phyloP scores from a whole-genome alignment of 306 rosid species.

The Acacia confusa region DNA sequence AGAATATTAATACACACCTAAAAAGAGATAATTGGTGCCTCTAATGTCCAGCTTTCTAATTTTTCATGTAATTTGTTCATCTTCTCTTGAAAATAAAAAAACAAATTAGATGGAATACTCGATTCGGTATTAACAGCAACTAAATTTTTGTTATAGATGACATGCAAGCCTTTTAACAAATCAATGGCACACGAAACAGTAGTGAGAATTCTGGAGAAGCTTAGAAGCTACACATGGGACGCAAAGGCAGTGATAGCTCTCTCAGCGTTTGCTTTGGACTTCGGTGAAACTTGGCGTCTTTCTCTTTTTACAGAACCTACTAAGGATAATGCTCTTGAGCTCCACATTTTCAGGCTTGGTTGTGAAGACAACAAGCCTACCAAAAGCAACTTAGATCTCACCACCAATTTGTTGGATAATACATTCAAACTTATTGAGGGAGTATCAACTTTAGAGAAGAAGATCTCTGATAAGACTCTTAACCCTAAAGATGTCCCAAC shows the following conservation, averaged over 20 bases:
- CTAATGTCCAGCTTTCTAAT: neutral
- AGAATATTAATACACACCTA: too few species aligned
- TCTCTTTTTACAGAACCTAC: constrained; percentile 30
- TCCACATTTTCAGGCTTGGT: neutral
- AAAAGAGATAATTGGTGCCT: too few species aligned
- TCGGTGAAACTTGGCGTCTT: constrained; percentile 54
- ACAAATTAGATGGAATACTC: too few species aligned
- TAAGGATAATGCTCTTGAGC: neutral
- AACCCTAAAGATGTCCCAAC: constrained; percentile 32
- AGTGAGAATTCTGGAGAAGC: constrained; percentile 40
- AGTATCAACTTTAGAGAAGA: constrained; percentile 32
- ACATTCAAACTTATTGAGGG: constrained; percentile 37
- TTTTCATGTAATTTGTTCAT: neutral
- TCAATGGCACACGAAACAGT: constrained; percentile 35
- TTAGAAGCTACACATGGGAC: constrained; percentile 47
- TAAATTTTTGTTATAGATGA: constrained; percentile 3
- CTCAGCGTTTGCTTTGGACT: constrained; percentile 53
- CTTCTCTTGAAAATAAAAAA: too few species aligned
- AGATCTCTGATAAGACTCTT: neutral
- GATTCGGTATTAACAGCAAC: too few species aligned
- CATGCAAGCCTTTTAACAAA: neutral
- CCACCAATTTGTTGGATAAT: constrained; percentile 37
- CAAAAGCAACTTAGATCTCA: constrained; percentile 24
- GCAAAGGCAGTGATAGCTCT: constrained; percentile 60
- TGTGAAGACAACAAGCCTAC: constrained; percentile 8